Percentiles rank a stretch among this genome's conserved stretches.
Evolutionary conservation across 1,139 yeast species (phyloP).

Genomic region (Hyphopichia burtonii): DNA sequence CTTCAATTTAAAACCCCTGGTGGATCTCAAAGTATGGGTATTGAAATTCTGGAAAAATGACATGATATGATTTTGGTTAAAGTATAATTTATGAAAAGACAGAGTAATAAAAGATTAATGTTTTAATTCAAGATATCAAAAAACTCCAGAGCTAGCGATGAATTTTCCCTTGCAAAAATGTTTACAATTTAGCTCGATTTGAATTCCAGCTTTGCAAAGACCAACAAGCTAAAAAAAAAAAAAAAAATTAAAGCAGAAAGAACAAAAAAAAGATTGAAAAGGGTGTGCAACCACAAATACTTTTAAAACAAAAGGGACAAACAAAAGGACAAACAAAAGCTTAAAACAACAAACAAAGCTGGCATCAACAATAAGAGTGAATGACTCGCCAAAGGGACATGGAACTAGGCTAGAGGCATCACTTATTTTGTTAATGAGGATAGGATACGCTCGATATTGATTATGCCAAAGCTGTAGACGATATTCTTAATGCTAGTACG

Average conservation of each 20-base stretch:
- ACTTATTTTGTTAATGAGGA: no score
- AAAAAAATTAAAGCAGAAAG: not conserved
- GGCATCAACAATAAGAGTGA: not conserved
- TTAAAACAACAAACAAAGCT: no score
- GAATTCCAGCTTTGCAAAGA: not conserved
- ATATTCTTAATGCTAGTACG: not conserved
- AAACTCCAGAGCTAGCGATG: not conserved
- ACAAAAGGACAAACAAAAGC: not conserved
- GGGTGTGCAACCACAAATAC: not conserved
- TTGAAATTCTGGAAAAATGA: slow-evolving; percentile 60
- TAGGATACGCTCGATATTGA: not conserved
- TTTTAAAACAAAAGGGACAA: not conserved
- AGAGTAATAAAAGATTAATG: no score
- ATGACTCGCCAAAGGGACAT: no score
- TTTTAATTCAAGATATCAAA: not conserved
- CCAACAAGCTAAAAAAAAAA: not conserved
- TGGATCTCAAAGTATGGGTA: slow-evolving; percentile 53
- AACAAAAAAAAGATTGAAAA: not conserved
- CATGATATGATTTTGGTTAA: slow-evolving; percentile 25
- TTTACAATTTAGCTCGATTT: slow-evolving; percentile 4
- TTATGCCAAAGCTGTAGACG: not conserved
- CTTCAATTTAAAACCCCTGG: slow-evolving; percentile 53
- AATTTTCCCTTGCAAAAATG: slow-evolving; percentile 3
- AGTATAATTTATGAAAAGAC: no score
- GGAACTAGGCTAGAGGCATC: no score